A percentile compares a stretch with the other conserved stretches of the same genome.
These are phyloP conservation scores for Pseudocercospora fijiensis DNA, from an alignment of 2,329 filamentous ascomycete species.

Conservation along the genomic window DNA sequence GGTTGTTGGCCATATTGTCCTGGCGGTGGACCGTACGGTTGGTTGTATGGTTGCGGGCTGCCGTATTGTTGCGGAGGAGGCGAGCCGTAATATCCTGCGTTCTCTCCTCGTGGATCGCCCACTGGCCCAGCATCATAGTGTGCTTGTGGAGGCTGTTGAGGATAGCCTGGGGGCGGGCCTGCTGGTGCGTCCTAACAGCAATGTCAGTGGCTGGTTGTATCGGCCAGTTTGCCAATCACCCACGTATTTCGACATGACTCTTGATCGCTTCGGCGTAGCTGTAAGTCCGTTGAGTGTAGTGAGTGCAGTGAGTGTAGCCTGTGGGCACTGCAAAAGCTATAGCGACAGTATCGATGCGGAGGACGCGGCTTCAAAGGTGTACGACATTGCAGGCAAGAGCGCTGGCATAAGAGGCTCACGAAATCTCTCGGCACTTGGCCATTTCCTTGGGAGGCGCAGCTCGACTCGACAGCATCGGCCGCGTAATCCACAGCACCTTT, in stretches of 20 bases:
- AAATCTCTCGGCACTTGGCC: constrained; percentile 1
- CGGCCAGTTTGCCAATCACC: not conserved
- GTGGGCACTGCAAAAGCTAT: not conserved
- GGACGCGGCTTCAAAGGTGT: not conserved
- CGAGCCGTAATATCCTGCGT: constrained; percentile 23
- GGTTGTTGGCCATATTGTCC: constrained; percentile 42
- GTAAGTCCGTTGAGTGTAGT: not conserved
- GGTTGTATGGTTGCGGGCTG: constrained; percentile 23
- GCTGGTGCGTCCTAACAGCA: constrained; percentile 22
- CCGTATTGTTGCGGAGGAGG: constrained; percentile 21
- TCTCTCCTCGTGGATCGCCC: constrained; percentile 22
- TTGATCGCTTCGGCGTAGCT: not conserved
- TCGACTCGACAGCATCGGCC: not conserved
- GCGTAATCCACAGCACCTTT: not conserved
- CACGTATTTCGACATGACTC: constrained; percentile 13
- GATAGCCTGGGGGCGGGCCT: constrained; percentile 30
- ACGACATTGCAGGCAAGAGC: not conserved
- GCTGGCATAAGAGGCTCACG: not conserved
- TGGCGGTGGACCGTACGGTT: constrained; percentile 31
- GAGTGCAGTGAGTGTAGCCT: no score
- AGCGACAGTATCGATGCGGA: not conserved
- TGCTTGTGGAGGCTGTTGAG: constrained; percentile 26
- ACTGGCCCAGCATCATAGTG: constrained; percentile 26
- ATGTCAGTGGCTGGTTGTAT: not conserved
- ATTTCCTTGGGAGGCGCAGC: constrained; percentile 5